These are phyloP conservation scores for Musa acuminata DNA, from an alignment of 176 grass and related monocot genomes.

Conservation along the genomic window DNA sequence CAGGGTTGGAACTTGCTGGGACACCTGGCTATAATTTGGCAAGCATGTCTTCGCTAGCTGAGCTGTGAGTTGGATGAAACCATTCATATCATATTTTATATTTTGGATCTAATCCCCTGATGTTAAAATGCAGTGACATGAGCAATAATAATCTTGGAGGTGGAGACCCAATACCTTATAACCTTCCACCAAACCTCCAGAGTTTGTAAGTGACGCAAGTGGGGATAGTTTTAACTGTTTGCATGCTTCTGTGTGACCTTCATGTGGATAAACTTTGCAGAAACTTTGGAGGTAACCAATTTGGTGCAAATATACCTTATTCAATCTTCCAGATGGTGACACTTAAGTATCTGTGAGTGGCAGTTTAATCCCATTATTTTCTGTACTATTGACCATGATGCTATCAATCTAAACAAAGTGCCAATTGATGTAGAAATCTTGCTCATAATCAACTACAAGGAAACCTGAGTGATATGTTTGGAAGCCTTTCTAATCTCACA, in stretches of 20 bases:
- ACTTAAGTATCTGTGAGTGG: conserved; percentile 75
- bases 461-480: conserved; percentile 67
- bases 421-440: conserved; percentile 52
- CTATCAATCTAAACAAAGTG: conserved; percentile 24
- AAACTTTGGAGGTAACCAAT: conserved; percentile 74
- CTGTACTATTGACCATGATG: conserved; percentile 10
- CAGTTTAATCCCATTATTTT: conserved; percentile 13
- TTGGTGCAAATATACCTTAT: conserved; percentile 62
- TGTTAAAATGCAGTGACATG: conserved; percentile 55
- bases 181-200: conserved; percentile 58
- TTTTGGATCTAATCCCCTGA: not conserved
- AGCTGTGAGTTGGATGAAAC: conserved; percentile 52
- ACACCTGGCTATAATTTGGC: conserved; percentile 75
- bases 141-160: conserved; percentile 77
- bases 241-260: conserved; percentile 2
- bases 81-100: not conserved
- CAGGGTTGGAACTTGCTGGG: conserved; percentile 49
- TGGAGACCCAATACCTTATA: conserved; percentile 53
- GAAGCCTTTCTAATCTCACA: conserved; percentile 55
- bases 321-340: conserved; percentile 59
- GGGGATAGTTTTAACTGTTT: conserved; percentile 8
- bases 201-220: conserved; percentile 57
- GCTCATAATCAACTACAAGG: conserved; percentile 77
- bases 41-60: conserved; percentile 56
- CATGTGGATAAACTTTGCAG: conserved; percentile 37